A percentile compares a stretch with the other conserved stretches of the same genome.
phyloP scores from a whole-genome alignment of 768 basidiomycete species.

The Amylocystis lapponica region DNA sequence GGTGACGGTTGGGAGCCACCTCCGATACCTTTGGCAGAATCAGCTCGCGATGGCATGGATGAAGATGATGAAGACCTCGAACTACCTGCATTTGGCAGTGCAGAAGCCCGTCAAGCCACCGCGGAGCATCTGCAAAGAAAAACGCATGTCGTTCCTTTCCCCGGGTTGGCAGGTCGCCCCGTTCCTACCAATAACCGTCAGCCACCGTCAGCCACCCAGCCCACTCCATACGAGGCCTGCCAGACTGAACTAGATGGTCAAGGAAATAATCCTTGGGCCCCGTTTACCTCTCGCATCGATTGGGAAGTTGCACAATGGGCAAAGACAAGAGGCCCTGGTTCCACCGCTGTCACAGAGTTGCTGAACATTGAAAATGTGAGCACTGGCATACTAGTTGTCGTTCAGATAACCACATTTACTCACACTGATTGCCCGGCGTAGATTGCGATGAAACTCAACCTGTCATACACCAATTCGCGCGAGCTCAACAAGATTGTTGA shows the following conservation, averaged over 20 bases:
- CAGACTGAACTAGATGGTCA: no score
- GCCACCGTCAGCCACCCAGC: no score
- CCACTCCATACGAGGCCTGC: no score
- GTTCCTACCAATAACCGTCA: no score
- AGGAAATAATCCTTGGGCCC: constrained; percentile 17
- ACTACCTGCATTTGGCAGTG: no score
- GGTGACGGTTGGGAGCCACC: background rate
- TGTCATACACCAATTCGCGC: constrained; percentile 24
- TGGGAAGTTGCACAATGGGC: constrained; percentile 39
- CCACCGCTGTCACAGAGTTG: constrained; percentile 33
- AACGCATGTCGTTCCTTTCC: background rate
- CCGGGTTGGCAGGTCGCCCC: no score
- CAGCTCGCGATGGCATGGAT: background rate
- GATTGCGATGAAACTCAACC: background rate
- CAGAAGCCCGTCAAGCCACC: no score
- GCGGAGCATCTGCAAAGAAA: no score
- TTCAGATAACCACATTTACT: background rate
- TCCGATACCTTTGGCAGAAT: no score
- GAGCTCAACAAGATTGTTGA: constrained; percentile 30
- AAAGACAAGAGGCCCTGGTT: constrained; percentile 29
- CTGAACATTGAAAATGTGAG: constrained; percentile 32
- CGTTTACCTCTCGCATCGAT: constrained; percentile 30
- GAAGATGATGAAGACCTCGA: background rate
- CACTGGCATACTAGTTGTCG: background rate
- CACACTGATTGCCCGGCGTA: background rate